A percentile compares a stretch with the other conserved stretches of the same genome.
These are phyloP conservation scores for Colletotrichum cereale DNA, from an alignment of 2,329 filamentous ascomycete genomes.

Conservation along the genomic window DNA sequence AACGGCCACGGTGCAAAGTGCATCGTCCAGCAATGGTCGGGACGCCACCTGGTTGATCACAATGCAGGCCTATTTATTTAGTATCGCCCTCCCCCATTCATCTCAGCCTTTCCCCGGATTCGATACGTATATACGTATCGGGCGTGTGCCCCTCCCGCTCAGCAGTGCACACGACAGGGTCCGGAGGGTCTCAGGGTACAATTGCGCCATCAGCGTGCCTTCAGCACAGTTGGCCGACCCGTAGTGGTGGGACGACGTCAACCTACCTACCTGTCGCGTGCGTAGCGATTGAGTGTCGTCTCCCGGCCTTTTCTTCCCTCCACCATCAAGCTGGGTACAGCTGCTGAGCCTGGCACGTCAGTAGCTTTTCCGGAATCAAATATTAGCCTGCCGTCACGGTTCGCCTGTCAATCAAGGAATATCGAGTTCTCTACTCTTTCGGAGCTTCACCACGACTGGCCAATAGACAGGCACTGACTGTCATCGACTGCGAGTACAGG, in stretches of 20 bases:
- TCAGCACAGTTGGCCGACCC: slow-evolving; percentile 28
- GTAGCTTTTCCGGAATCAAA: background rate
- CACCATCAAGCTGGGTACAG: slow-evolving; percentile 28
- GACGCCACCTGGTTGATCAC: background rate
- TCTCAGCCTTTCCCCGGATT: slow-evolving; percentile 40
- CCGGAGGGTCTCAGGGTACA: slow-evolving; percentile 29
- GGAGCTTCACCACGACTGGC: slow-evolving; percentile 15
- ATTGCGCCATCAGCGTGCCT: slow-evolving; percentile 35
- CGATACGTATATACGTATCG: slow-evolving; percentile 40
- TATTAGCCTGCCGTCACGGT: slow-evolving; percentile 14
- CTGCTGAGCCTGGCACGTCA: background rate
- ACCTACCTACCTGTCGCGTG: slow-evolving; percentile 34
- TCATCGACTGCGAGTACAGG: slow-evolving; percentile 20
- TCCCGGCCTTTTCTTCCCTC: slow-evolving; percentile 9
- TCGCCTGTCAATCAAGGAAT: slow-evolving; percentile 27
- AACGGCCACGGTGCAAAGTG: background rate
- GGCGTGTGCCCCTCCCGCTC: slow-evolving; percentile 35
- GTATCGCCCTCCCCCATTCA: slow-evolving; percentile 9
- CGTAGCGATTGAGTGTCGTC: slow-evolving; percentile 26
- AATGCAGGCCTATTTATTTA: slow-evolving; percentile 28
- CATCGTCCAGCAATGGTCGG: background rate
- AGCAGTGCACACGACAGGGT: slow-evolving; percentile 26
- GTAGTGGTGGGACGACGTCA: slow-evolving; percentile 27
- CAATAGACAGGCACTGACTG: slow-evolving; percentile 5
- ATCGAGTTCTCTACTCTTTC: background rate